phyloP scores from a whole-genome alignment of 371 early-diverging fungal genomes.

The Rhizopus microsporus region DNA sequence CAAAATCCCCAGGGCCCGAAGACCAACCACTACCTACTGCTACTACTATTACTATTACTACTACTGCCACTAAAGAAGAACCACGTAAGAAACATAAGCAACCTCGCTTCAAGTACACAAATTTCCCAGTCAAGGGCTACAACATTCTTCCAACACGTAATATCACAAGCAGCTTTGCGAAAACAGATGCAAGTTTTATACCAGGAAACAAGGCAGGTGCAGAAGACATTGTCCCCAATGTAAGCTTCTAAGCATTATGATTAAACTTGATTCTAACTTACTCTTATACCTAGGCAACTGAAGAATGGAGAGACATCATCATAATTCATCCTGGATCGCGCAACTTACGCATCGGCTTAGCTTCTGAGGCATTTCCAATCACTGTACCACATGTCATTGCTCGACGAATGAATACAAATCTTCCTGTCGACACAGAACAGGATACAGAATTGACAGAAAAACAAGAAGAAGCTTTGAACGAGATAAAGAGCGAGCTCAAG shows the following conservation, averaged over 20 bases:
- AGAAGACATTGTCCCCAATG: constrained; percentile 38
- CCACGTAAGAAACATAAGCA: constrained; percentile 9
- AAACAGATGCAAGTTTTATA: constrained; percentile 39
- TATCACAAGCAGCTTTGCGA: constrained; percentile 44
- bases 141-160: constrained; percentile 53
- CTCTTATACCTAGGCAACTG: constrained; percentile 33
- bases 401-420: constrained; percentile 42
- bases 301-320: constrained; percentile 63
- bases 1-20: neutral
- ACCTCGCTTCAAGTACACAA: constrained; percentile 50
- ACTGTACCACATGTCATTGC: constrained; percentile 83
- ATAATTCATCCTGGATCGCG: constrained; percentile 89
- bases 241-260: constrained; percentile 20
- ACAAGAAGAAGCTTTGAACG: constrained; percentile 38
- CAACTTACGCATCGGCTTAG: constrained; percentile 75
- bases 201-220: constrained; percentile 43
- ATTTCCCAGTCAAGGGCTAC: constrained; percentile 50
- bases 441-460: constrained; percentile 22
- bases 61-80: constrained; percentile 1
- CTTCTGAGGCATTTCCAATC: constrained; percentile 80
- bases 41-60: neutral
- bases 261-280: neutral
- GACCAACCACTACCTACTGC: neutral
- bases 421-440: neutral
- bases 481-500: constrained; percentile 64